A percentile compares a stretch with the other conserved stretches of the same genome.
These are phyloP conservation scores for Penicillium parvum DNA, from an alignment of 495 filamentous ascomycete genomes.

Conservation along the genomic window DNA sequence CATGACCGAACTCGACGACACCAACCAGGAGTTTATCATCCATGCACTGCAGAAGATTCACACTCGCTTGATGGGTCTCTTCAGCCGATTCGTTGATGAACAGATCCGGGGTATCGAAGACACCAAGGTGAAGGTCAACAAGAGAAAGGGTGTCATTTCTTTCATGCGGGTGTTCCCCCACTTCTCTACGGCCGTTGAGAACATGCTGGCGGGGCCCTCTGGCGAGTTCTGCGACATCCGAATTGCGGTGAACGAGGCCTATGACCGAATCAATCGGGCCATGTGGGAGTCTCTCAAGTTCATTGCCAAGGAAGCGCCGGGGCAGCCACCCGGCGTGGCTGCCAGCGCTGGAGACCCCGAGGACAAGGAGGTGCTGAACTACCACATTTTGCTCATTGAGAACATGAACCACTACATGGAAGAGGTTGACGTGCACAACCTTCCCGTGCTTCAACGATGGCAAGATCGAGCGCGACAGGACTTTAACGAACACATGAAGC, in stretches of 20 bases:
- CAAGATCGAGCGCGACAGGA: constrained; percentile 69
- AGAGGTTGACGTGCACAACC: constrained; percentile 72
- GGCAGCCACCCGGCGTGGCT: constrained; percentile 42
- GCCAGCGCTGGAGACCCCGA: constrained; percentile 66
- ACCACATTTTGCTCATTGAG: constrained; percentile 94
- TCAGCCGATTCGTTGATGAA: constrained; percentile 87
- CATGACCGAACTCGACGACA: constrained; percentile 72
- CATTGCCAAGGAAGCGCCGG: constrained; percentile 88
- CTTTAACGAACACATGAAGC: constrained; percentile 79
- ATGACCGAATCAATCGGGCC: constrained; percentile 81
- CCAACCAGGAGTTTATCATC: constrained; percentile 86
- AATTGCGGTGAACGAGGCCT: constrained; percentile 76
- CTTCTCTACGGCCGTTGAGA: constrained; percentile 75
- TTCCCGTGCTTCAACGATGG: constrained; percentile 78
- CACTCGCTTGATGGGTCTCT: constrained; percentile 66
- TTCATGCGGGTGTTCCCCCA: constrained; percentile 92
- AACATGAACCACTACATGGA: constrained; percentile 98
- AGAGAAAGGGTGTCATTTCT: constrained; percentile 89
- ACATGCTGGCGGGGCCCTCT: constrained; percentile 58
- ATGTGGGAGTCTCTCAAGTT: constrained; percentile 97
- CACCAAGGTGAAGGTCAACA: constrained; percentile 98
- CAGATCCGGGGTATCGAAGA: constrained; percentile 95
- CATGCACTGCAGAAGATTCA: constrained; percentile 75
- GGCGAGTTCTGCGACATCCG: constrained; percentile 62
- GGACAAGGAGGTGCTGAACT: constrained; percentile 93